phyloP scores from a whole-genome alignment of 257 asterid species.

The Ballota nigra region DNA sequence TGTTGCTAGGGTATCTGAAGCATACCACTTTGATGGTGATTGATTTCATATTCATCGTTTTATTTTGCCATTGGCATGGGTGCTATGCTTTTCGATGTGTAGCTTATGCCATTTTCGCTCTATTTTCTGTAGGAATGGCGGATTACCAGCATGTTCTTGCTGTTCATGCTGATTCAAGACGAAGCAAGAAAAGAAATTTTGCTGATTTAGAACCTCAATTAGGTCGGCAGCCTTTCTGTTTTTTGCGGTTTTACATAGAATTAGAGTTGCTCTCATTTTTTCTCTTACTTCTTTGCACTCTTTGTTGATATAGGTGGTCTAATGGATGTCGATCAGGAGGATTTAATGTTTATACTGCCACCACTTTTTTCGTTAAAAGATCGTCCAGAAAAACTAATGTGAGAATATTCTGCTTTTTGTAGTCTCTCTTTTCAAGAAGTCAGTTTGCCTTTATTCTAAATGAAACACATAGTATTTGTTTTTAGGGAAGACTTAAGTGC shows the following conservation, averaged over 20 bases:
- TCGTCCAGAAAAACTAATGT: constrained; percentile 69
- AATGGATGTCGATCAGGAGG: constrained; percentile 73
- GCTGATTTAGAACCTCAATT: constrained; percentile 63
- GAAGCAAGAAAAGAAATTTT: constrained; percentile 71
- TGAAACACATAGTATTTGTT: not conserved
- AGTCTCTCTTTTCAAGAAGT: not conserved
- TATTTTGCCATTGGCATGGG: constrained; percentile 15
- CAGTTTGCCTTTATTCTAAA: not conserved
- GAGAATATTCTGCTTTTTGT: constrained; percentile 33
- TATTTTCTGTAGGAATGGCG: constrained; percentile 67
- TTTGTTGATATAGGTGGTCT: constrained; percentile 54
- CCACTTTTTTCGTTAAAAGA: constrained; percentile 79
- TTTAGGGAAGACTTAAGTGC: not conserved
- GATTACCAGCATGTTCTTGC: constrained; percentile 96
- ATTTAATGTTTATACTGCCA: constrained; percentile 76
- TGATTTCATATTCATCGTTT: constrained; percentile 4
- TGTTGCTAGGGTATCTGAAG: constrained; percentile 67
- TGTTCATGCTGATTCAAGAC: constrained; percentile 66
- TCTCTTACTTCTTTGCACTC: constrained; percentile 24
- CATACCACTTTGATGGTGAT: constrained; percentile 73
- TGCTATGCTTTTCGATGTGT: not conserved
- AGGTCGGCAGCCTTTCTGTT: constrained; percentile 40
- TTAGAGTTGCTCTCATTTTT: constrained; percentile 14
- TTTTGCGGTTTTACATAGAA: constrained; percentile 19
- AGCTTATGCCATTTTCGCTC: constrained; percentile 24